Evolutionary conservation across 2,329 filamentous ascomycete species (phyloP), one percentile per base, ranked within the genome.

Genomic region (Lasiodiplodia sp.): DNA sequence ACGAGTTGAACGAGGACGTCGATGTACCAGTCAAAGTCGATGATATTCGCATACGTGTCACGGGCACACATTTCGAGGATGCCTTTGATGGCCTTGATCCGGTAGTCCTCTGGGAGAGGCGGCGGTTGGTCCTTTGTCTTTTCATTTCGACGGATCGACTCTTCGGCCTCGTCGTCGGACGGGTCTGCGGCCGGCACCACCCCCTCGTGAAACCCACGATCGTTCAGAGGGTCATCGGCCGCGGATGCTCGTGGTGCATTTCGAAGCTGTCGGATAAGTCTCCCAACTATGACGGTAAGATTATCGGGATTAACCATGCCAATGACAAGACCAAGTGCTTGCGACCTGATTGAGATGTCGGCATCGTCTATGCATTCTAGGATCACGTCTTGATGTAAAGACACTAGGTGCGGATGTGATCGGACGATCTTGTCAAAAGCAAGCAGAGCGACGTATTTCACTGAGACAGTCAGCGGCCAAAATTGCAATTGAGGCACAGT

Each of bases 21-120:
- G 72, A 98, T 91, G 78, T 98, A 98, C 96, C 96, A 99, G 73
- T 97, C 95, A 78, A 99, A 99, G 77, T 99, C 95, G 65, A 86
- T 83, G 58, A 99, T 85, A 75, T 94, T 93, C 49, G 87, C 87
- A 78, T 98, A 99, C 70, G 94, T 97, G 72, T 94, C 91, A 71
- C 90, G 89, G 10, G 93, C 92, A 78, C 95, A 98, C 89, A 99
- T 97, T 70, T 90, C 89, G 12, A 98, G 79, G 70, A 98, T 93
- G 69, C 92, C 88, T 68, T 87, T 86, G 65, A 98, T 93, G 23
- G 97, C 93, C 73, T 92, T 92, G 47, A 90, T 83, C 64, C 90
- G 90, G 78, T 98, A 99, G 71, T 97, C 93, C 70, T 94, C 91
- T 0, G 96, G 94, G 8, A 98, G 83, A 11, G 90, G 88, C 6